These are phyloP conservation scores for Solanum arcanum DNA, from an alignment of 257 asterid genomes.

Conservation along the genomic window DNA sequence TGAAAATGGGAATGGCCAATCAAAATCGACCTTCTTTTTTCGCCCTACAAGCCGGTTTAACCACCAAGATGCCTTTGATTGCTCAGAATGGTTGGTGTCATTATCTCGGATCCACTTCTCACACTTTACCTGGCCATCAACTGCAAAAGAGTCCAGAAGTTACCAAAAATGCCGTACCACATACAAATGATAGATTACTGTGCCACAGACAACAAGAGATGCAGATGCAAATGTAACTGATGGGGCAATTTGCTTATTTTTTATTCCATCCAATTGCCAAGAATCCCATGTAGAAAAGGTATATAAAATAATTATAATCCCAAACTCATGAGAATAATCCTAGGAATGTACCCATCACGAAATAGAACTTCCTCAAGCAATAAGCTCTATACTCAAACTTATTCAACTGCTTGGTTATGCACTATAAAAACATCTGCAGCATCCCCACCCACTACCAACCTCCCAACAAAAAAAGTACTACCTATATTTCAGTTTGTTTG, in stretches of 20 bases:
- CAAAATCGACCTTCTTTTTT: conserved; percentile 54
- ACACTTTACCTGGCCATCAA: conserved; percentile 75
- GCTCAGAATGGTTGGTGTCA: conserved; percentile 45
- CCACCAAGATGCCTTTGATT: conserved; percentile 81
- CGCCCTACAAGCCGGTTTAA: conserved; percentile 65
- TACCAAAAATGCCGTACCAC: background rate
- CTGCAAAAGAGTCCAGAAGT: conserved; percentile 23
- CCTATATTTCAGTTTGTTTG: background rate
- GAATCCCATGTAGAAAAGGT: background rate
- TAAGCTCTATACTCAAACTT: background rate
- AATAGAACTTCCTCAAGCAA: background rate
- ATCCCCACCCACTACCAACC: background rate
- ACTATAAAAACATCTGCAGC: background rate
- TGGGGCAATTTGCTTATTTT: background rate
- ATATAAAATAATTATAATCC: background rate
- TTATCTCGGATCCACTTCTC: conserved; percentile 80
- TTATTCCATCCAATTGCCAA: background rate
- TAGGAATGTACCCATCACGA: background rate
- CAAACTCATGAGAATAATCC: background rate
- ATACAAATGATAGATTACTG: background rate
- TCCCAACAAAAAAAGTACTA: background rate
- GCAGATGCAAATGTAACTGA: background rate
- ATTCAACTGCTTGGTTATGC: background rate
- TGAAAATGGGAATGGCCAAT: conserved; percentile 90
- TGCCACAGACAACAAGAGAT: background rate